Evolutionary conservation across 1,284 basidiomycete species (phyloP).

Genomic region (Cryptococcus sp.): DNA sequence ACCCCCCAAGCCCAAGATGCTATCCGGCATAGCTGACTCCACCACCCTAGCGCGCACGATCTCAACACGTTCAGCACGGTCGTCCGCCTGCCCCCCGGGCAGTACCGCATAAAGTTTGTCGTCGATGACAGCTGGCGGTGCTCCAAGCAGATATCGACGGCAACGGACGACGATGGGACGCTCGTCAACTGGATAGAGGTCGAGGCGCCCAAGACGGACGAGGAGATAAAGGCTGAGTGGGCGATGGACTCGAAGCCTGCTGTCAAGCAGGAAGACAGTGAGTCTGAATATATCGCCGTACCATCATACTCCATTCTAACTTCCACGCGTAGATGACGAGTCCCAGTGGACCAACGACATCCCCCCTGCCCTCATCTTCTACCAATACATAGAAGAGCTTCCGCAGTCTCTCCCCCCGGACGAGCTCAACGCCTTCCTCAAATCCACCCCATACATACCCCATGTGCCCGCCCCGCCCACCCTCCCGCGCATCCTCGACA

Average conservation of each 20-base stretch:
- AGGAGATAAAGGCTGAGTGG: conserved; percentile 48
- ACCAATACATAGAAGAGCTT: conserved; percentile 76
- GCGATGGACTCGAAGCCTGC: conserved; percentile 38
- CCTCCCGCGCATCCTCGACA: conserved; percentile 87
- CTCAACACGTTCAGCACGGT: conserved; percentile 52
- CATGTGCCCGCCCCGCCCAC: conserved; percentile 72
- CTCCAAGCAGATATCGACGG: conserved; percentile 73
- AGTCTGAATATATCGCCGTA: conserved; percentile 9
- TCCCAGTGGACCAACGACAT: conserved; percentile 69
- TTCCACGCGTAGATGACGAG: conserved; percentile 35
- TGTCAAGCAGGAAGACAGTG: conserved; percentile 37
- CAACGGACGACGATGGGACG: conserved; percentile 91
- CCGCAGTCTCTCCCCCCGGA: conserved; percentile 56
- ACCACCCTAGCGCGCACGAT: conserved; percentile 46
- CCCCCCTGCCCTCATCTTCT: conserved; percentile 68
- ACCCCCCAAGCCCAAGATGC: background rate
- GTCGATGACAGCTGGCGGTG: conserved; percentile 86
- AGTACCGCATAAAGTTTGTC: conserved; percentile 93
- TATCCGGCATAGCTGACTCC: background rate
- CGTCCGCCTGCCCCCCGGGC: conserved; percentile 72
- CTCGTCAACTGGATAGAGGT: conserved; percentile 88
- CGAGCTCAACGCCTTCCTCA: conserved; percentile 33
- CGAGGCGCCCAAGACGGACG: conserved; percentile 43
- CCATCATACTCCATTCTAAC: background rate
- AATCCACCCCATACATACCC: conserved; percentile 53